These are phyloP conservation scores for Psilocybe cubensis DNA, from an alignment of 768 basidiomycete species.

Conservation along the genomic window DNA sequence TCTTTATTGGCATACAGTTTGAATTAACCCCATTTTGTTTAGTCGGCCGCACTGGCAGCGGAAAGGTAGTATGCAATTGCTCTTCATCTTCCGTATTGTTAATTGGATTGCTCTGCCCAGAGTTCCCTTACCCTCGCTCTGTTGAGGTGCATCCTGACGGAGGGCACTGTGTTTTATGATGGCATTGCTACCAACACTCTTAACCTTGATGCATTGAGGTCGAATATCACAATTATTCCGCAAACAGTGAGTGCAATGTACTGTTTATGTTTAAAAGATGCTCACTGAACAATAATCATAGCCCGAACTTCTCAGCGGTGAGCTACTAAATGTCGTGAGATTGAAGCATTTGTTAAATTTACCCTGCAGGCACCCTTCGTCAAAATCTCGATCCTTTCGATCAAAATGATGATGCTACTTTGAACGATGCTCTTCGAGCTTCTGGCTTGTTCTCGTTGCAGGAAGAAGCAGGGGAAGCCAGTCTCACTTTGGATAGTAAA, in stretches of 20 bases:
- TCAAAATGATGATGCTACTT: conserved; percentile 52
- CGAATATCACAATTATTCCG: conserved; percentile 65
- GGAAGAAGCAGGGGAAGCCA: conserved; percentile 47
- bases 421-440: conserved; percentile 43
- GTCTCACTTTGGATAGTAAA: conserved; percentile 48
- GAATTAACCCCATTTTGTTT: conserved; percentile 41
- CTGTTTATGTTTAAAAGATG: neutral
- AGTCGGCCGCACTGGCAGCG: conserved; percentile 50
- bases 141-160: conserved; percentile 58
- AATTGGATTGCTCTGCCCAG: conserved; percentile 24
- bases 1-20: conserved; percentile 43
- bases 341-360: neutral
- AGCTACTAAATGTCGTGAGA: too few species aligned
- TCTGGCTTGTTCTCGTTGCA: conserved; percentile 44
- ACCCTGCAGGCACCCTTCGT: conserved; percentile 57
- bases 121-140: conserved; percentile 56
- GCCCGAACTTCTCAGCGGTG: conserved; percentile 56
- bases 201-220: conserved; percentile 60
- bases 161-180: conserved; percentile 61
- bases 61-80: conserved; percentile 34
- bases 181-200: conserved; percentile 50
- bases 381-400: conserved; percentile 73
- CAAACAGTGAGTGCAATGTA: conserved; percentile 40
- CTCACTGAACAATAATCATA: conserved; percentile 8
- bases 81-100: neutral